Base-by-base conservation (phyloP, 352 stramenopile species). In the Phytophthora pisi region DNA sequence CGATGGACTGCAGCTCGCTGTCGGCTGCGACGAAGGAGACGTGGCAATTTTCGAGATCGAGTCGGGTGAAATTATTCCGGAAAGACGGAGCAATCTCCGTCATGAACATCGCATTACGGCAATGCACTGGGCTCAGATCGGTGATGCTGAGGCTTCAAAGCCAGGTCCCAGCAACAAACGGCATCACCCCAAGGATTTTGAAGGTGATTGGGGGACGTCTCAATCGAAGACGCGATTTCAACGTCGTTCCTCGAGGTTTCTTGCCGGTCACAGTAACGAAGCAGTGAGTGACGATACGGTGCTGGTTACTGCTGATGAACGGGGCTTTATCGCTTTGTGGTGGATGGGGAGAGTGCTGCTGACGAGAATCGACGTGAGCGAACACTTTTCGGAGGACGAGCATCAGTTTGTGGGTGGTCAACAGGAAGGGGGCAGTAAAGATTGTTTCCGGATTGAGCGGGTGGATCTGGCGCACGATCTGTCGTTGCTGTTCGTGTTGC, bases 41-140 rank as follows among this genome's bases (percentile, higher is more conserved):
- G 66, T 95, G 50, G 78, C 84, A 24, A 61, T 93, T 65, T 89
- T 89, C 56, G 77, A 90, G 26, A 83, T 95, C 30, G 82, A 87
- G 40, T 81, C 78, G 0, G 78, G 72, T 30, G 68, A 77, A 64
- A 65, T 58, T 53, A 28, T 81, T 18, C 60, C 70, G 0, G 68
- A 81, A 42, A 63, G 66, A 49, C 71, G 69, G 15, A 74, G 73
- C 7, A 76, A n/a, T 20, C 72, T 82, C 5, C 67, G 68, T 8
- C 83, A 93, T 54, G 51, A 70, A 51, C 52, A 64, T 18, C 43
- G 61, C 9, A 82, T 93, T 58, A 79, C 77, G n/a, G 69, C 79
- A 11, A 90, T 91, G 79, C 63, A 90, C 20, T 91, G 83, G 85
- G 31, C 68, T 3, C 36, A 68, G 15, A 54, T 68, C 31, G 62